phyloP scores from a whole-genome alignment of 805 yeast species.

The Yarrowia phangngaensis region DNA sequence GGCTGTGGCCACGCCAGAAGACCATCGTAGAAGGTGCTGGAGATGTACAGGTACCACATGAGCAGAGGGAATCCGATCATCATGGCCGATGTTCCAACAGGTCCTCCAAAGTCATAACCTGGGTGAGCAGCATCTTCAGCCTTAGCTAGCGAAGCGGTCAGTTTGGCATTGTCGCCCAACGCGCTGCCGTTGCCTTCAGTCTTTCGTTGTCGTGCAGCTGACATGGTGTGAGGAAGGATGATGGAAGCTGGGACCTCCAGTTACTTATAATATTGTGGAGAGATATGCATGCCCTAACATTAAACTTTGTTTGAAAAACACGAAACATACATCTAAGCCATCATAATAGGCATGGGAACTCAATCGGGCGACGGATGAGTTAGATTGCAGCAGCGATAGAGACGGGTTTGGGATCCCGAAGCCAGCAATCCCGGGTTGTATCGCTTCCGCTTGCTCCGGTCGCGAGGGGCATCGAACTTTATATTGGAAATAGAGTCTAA shows the following conservation, averaged over 20 bases:
- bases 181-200: constrained; percentile 1
- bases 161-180: constrained; percentile 10
- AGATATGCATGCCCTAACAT: too few species aligned
- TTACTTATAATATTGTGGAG: too few species aligned
- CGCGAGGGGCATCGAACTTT: too few species aligned
- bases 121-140: constrained; percentile 28
- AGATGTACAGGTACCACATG: constrained; percentile 96
- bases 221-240: background rate
- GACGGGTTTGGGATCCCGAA: too few species aligned
- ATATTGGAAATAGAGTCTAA: too few species aligned
- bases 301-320: too few species aligned
- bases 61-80: constrained; percentile 85
- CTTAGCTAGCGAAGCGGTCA: constrained; percentile 21
- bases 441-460: too few species aligned
- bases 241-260: background rate
- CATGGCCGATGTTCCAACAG: constrained; percentile 86
- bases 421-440: too few species aligned
- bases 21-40: constrained; percentile 77
- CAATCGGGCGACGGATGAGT: too few species aligned
- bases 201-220: constrained; percentile 8
- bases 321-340: too few species aligned
- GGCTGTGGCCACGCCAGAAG: constrained; percentile 61
- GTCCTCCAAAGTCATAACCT: constrained; percentile 86
- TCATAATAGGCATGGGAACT: too few species aligned
- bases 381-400: too few species aligned